Evolutionary conservation across 768 basidiomycete species (phyloP).

Genomic region (Agrocybe pediades): DNA sequence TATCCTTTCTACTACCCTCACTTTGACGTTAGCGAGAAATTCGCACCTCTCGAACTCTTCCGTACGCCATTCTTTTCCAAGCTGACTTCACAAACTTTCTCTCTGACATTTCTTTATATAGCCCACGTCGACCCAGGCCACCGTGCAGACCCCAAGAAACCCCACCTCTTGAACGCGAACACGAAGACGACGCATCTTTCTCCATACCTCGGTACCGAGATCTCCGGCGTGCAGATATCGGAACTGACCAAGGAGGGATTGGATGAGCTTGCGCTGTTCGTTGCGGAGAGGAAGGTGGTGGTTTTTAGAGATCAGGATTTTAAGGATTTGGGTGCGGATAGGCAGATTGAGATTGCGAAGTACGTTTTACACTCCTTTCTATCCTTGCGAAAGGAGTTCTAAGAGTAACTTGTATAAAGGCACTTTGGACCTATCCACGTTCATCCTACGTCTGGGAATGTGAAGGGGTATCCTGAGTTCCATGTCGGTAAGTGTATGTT

Average conservation of each 20-base stretch:
- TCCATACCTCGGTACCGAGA: constrained; percentile 54
- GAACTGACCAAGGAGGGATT: constrained; percentile 52
- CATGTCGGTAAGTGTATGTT: constrained; percentile 44
- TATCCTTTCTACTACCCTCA: constrained; percentile 53
- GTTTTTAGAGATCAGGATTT: constrained; percentile 64
- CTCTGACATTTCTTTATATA: constrained; percentile 12
- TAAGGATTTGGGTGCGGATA: constrained; percentile 54
- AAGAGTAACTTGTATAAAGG: constrained; percentile 17
- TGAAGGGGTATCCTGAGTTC: constrained; percentile 58
- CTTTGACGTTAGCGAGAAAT: constrained; percentile 50
- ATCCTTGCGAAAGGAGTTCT: neutral
- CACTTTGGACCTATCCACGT: constrained; percentile 49
- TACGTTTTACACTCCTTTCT: constrained; percentile 11
- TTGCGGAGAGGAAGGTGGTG: constrained; percentile 55
- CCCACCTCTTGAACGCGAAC: constrained; percentile 46
- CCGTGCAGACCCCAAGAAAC: constrained; percentile 52
- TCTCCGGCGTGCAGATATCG: constrained; percentile 54
- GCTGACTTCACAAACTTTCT: neutral
- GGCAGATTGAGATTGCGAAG: constrained; percentile 54
- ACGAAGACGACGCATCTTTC: constrained; percentile 40
- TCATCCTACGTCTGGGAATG: constrained; percentile 52
- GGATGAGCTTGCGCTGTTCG: constrained; percentile 52
- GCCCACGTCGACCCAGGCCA: constrained; percentile 46
- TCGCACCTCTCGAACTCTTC: constrained; percentile 47
- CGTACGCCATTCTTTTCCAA: constrained; percentile 37